A percentile compares a stretch with the other conserved stretches of the same genome.
Evolutionary conservation across 345 rosid genomes (phyloP).

Genomic region (Eucalyptus sp.): DNA sequence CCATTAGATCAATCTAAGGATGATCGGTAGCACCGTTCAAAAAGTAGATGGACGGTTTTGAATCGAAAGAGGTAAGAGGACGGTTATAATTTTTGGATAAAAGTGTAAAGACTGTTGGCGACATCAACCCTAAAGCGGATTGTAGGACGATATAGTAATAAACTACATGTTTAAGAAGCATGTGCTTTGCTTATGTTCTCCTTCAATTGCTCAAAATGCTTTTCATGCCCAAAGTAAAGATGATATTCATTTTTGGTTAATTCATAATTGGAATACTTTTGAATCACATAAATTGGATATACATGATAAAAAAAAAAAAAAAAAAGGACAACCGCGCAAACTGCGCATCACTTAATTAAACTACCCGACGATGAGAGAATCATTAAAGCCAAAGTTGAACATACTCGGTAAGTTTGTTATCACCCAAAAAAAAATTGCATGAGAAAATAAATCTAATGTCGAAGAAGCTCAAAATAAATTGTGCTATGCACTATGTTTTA

Average conservation of each 20-base stretch:
- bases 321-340: not conserved
- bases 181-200: not conserved
- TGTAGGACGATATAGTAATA: not conserved
- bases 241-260: not conserved
- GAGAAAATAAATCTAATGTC: not conserved
- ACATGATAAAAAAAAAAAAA: not conserved
- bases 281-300: fast-evolving
- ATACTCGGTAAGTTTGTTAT: not conserved
- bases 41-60: not conserved
- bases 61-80: not conserved
- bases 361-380: not conserved
- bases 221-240: not conserved
- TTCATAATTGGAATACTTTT: not conserved
- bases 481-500: not conserved
- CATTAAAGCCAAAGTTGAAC: not conserved
- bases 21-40: fast-evolving
- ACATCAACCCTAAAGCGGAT: not conserved
- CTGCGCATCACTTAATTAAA: not conserved
- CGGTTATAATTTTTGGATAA: not conserved
- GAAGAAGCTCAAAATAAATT: not conserved
- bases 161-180: not conserved
- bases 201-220: not conserved
- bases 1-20: not conserved
- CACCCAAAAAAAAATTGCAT: not conserved
- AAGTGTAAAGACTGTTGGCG: fast-evolving